Base-by-base conservation (phyloP, 257 asterid species). In the Capsicum rhomboideum region DNA sequence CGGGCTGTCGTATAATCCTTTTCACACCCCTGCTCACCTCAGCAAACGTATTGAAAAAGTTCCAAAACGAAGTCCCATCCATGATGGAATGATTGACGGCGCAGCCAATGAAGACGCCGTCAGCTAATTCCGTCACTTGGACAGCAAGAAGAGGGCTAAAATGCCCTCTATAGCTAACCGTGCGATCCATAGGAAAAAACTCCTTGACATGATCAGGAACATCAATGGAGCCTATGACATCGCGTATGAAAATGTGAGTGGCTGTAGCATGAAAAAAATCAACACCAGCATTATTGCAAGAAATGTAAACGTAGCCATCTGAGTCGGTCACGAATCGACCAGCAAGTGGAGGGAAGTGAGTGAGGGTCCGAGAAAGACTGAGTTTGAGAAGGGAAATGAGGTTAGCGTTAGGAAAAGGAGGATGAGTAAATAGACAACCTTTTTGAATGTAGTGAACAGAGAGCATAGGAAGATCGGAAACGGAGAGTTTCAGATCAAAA, bases 381-480 rank as follows among this genome's bases (percentile, higher is more conserved):
- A 17, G 44, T 14, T 88, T 89, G 8, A 91, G 82, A 20, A 52
- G 67, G 0, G 92, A 54, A 72, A 93, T 10, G 29, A 93, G 89
- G 13, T 91, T 88, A 0, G 90, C 11, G 9, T 85, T 34, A 0
- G 96, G 90, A 29, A 66, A 66, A 66, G 46, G 74, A 2, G 74
- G 46, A 29, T 12, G 46, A 23, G 90, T 53, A 74, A 90, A 90
- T 18, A 93, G 77, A 21, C 92, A 83, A 13, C 97, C 97, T 78
- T 93, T 93, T 26, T 93, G 97, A 83, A 92, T 93, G 85, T 93
- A 93, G 86, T 92, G 94, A 67, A 93, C 91, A 37, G 97, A 92
- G 46, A 93, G 93, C 97, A 93, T 92, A 0, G 97, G 97, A 1
- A 93, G 92, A 82, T 93, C 97, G 8, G 95, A 93, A 21, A 93